A percentile compares a stretch with the other conserved stretches of the same genome.
phyloP scores from a whole-genome alignment of 2,329 filamentous ascomycete species.

The Aspergillus novofumigatus region DNA sequence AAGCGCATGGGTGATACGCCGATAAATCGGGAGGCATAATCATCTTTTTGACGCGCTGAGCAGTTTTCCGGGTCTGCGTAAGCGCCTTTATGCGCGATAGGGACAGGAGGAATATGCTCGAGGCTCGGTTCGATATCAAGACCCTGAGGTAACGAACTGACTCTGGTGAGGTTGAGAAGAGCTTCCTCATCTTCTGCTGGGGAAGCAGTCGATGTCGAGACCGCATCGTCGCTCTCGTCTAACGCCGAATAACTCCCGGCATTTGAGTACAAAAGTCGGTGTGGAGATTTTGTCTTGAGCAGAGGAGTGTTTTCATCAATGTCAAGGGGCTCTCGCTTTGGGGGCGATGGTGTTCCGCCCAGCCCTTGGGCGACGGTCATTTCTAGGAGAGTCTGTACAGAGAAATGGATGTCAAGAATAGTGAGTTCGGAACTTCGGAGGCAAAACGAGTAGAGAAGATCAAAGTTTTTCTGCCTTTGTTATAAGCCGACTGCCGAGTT shows the following conservation, averaged over 20 bases:
- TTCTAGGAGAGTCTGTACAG: neutral
- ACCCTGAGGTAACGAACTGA: slow-evolving; percentile 25
- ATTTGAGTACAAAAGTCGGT: slow-evolving; percentile 27
- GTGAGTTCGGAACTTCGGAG: neutral
- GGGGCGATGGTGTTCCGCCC: neutral
- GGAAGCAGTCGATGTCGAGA: slow-evolving; percentile 3
- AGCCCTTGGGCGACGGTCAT: neutral
- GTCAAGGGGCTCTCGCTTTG: neutral
- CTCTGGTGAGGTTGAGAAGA: slow-evolving; percentile 18
- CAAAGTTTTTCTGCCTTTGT: neutral
- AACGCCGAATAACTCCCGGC: slow-evolving; percentile 35
- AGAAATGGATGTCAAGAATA: neutral
- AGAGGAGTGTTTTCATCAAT: slow-evolving; percentile 18
- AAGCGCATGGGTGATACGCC: slow-evolving; percentile 47
- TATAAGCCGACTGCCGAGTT: neutral
- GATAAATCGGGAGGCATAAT: slow-evolving; percentile 33
- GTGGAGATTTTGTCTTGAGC: slow-evolving; percentile 4
- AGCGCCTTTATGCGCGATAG: slow-evolving; percentile 7
- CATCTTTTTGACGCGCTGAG: slow-evolving; percentile 8
- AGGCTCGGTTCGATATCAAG: slow-evolving; percentile 24
- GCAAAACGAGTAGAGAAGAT: neutral
- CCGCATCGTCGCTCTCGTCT: slow-evolving; percentile 19
- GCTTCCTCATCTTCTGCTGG: slow-evolving; percentile 16
- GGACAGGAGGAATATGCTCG: slow-evolving; percentile 18
- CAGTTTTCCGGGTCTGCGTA: slow-evolving; percentile 6